phyloP scores from a whole-genome alignment of 495 filamentous ascomycete genomes.

The Annulohypoxylon bovei region DNA sequence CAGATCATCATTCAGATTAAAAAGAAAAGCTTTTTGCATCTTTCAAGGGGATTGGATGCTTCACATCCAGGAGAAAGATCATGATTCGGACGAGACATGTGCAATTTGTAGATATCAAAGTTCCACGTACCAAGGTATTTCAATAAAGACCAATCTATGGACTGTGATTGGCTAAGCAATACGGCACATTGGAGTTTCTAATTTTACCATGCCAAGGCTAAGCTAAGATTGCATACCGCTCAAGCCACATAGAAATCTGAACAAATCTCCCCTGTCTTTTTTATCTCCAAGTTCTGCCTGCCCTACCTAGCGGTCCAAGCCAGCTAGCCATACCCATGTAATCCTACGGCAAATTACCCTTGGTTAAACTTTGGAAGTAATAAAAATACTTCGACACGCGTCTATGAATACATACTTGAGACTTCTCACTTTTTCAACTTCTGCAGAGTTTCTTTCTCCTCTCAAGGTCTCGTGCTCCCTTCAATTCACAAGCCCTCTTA shows the following conservation, averaged over 20 bases:
- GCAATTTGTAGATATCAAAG: neutral
- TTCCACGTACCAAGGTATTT: neutral
- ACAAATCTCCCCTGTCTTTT: neutral
- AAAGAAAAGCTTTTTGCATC: neutral
- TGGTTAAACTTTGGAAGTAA: slow-evolving; percentile 20
- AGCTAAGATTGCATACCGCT: slow-evolving; percentile 28
- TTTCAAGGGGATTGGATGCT: neutral
- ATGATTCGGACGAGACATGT: neutral
- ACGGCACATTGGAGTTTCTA: slow-evolving; percentile 21
- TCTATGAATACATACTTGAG: slow-evolving; percentile 9
- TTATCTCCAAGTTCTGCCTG: slow-evolving; percentile 13
- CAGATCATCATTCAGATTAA: neutral
- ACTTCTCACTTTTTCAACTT: neutral
- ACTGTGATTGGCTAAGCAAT: slow-evolving; percentile 11
- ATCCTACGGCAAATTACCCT: slow-evolving; percentile 24
- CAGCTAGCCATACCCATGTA: neutral
- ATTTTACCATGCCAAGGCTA: slow-evolving; percentile 33
- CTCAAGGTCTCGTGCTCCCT: neutral
- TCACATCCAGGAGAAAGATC: neutral
- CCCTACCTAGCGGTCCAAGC: neutral
- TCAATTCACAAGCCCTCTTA: neutral
- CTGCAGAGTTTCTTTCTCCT: neutral
- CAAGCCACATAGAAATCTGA: slow-evolving; percentile 26
- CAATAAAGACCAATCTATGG: slow-evolving; percentile 1
- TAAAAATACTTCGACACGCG: slow-evolving; percentile 29